phyloP scores from a whole-genome alignment of 2,329 filamentous ascomycete species.

The Diaporthe citri region DNA sequence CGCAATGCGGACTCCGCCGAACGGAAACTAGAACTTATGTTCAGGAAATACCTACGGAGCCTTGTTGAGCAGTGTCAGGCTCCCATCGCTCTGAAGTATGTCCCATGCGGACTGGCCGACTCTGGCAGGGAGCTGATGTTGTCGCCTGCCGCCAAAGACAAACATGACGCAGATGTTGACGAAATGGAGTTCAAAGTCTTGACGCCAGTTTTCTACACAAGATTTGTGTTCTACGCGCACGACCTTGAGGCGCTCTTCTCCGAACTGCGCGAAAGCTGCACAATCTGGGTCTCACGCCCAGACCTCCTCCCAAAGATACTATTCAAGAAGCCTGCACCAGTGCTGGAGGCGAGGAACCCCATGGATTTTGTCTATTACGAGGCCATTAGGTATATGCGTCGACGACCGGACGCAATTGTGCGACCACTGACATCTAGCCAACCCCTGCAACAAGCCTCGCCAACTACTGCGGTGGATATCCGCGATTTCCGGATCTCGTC shows the following conservation, averaged over 20 bases:
- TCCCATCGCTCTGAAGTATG: conserved; percentile 65
- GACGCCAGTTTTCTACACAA: conserved; percentile 75
- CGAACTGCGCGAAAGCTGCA: conserved; percentile 70
- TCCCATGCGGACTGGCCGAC: conserved; percentile 61
- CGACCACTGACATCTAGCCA: conserved; percentile 57
- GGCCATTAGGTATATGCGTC: conserved; percentile 58
- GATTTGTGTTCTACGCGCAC: conserved; percentile 73
- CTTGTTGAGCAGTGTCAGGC: conserved; percentile 61
- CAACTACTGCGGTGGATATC: conserved; percentile 53
- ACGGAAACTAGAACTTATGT: conserved; percentile 58
- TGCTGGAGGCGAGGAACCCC: conserved; percentile 51
- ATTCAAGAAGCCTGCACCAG: conserved; percentile 54
- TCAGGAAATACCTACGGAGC: conserved; percentile 61
- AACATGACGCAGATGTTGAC: conserved; percentile 44
- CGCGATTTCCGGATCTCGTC: conserved; percentile 62
- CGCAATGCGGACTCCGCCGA: conserved; percentile 66
- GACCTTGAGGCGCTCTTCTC: conserved; percentile 72
- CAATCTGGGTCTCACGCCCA: conserved; percentile 68
- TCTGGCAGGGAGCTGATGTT: conserved; percentile 53
- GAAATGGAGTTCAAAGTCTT: conserved; percentile 69
- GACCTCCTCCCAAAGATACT: conserved; percentile 62
- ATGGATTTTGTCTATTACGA: conserved; percentile 58
- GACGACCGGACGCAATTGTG: conserved; percentile 55
- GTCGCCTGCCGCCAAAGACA: conserved; percentile 47
- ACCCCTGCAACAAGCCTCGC: conserved; percentile 17